These are phyloP conservation scores for Cryptococcus wingfieldii DNA, from an alignment of 1,284 basidiomycete genomes.

Conservation along the genomic window DNA sequence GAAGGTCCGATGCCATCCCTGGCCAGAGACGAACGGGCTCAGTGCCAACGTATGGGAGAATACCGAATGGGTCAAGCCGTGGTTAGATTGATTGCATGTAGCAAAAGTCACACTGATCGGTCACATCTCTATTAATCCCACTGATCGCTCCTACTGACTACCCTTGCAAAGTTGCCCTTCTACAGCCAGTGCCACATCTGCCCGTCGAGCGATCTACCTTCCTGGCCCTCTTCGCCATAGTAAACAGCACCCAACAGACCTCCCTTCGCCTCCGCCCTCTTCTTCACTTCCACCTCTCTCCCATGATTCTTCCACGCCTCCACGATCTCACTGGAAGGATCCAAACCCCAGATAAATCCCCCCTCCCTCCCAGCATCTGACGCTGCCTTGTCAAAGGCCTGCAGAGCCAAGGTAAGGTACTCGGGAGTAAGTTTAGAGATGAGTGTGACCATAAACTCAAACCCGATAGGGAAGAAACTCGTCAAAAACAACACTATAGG, in stretches of 20 bases:
- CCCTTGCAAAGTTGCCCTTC: background rate
- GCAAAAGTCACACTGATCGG: background rate
- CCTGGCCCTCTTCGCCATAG: conserved; percentile 20
- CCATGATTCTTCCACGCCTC: conserved; percentile 14
- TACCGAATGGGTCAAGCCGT: conserved; percentile 43
- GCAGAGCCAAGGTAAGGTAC: conserved; percentile 16
- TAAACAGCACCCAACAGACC: conserved; percentile 31
- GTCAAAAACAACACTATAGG: conserved; percentile 4
- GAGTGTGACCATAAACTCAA: conserved; percentile 17
- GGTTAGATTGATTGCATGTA: conserved; percentile 8
- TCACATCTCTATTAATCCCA: too few species aligned
- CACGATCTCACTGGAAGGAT: conserved; percentile 4
- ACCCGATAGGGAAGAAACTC: conserved; percentile 21
- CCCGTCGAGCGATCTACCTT: conserved; percentile 16
- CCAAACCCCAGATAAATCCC: conserved; percentile 21
- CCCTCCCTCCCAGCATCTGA: conserved; percentile 8
- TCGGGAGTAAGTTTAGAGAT: conserved; percentile 16
- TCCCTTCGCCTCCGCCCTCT: conserved; percentile 16
- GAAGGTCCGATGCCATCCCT: conserved; percentile 47
- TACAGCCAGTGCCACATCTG: conserved; percentile 29
- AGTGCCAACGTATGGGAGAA: conserved; percentile 48
- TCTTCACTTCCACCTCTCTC: conserved; percentile 6
- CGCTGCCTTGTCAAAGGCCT: conserved; percentile 18
- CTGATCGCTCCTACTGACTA: background rate
- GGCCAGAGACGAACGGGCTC: conserved; percentile 47